Evolutionary conservation across 2,329 filamentous ascomycete species (phyloP).

Genomic region (Penicillium sp.): DNA sequence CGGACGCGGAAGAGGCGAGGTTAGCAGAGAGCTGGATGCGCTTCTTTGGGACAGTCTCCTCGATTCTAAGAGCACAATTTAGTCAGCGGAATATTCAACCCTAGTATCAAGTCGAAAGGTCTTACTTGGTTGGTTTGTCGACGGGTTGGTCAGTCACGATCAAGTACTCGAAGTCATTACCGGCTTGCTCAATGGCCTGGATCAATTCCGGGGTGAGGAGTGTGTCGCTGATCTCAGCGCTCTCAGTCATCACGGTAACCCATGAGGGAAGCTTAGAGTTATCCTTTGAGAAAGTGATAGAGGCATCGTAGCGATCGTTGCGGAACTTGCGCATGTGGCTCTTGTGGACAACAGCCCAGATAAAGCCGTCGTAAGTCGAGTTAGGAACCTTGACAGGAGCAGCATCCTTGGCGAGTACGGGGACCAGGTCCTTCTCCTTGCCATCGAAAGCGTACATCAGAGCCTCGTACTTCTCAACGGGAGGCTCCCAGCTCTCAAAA

Average conservation of each 20-base stretch:
- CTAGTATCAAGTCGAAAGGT: conserved; percentile 14
- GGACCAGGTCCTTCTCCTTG: conserved; percentile 76
- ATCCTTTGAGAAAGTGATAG: conserved; percentile 90
- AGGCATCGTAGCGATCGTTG: conserved; percentile 91
- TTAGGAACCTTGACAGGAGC: conserved; percentile 52
- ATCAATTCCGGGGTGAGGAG: conserved; percentile 85
- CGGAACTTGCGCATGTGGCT: conserved; percentile 84
- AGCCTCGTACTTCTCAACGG: conserved; percentile 72
- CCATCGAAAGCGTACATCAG: conserved; percentile 88
- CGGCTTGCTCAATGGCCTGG: conserved; percentile 73
- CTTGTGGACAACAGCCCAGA: conserved; percentile 96
- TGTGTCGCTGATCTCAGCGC: conserved; percentile 85
- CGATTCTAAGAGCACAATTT: conserved; percentile 56
- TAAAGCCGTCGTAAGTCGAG: conserved; percentile 79
- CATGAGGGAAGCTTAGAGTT: conserved; percentile 83
- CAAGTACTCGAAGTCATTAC: conserved; percentile 79
- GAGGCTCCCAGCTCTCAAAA: conserved; percentile 70
- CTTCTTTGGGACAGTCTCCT: conserved; percentile 82
- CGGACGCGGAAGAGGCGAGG: conserved; percentile 60
- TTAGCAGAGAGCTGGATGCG: conserved; percentile 75
- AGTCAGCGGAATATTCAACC: conserved; percentile 1
- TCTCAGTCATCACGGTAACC: conserved; percentile 95
- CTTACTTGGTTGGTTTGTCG: conserved; percentile 81
- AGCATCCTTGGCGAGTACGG: conserved; percentile 62
- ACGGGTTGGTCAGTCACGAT: conserved; percentile 86